phyloP scores from a whole-genome alignment of 2,329 filamentous ascomycete genomes.

The Fusarium illudens region DNA sequence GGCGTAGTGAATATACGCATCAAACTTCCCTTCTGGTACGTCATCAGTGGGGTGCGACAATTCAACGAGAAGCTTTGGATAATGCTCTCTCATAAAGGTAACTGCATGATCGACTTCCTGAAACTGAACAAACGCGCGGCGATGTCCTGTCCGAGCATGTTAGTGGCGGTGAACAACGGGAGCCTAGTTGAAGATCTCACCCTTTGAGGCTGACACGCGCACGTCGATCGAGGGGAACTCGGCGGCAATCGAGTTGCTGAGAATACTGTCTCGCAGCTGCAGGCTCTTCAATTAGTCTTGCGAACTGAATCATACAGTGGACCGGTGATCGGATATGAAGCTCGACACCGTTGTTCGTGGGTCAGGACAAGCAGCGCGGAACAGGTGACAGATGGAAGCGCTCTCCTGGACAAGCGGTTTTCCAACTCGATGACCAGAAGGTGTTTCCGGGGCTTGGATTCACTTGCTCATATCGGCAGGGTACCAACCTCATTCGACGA shows the following conservation, averaged over 20 bases:
- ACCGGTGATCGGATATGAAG: conserved; percentile 14
- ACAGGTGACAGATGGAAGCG: not conserved
- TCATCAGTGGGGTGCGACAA: conserved; percentile 50
- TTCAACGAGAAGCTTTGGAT: conserved; percentile 50
- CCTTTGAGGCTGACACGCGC: conserved; percentile 49
- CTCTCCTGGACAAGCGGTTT: conserved; percentile 10
- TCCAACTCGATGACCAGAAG: conserved; percentile 16
- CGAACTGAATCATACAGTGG: conserved; percentile 29
- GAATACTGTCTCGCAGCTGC: conserved; percentile 50
- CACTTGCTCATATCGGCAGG: conserved; percentile 32
- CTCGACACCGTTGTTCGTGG: conserved; percentile 7
- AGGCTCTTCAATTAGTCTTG: conserved; percentile 39
- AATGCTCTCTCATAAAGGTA: conserved; percentile 54
- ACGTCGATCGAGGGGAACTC: conserved; percentile 52
- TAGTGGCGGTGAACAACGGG: conserved; percentile 8
- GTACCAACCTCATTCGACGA: conserved; percentile 61
- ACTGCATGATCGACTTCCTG: conserved; percentile 51
- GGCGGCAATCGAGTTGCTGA: conserved; percentile 46
- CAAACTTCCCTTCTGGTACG: conserved; percentile 49
- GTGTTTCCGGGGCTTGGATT: conserved; percentile 2
- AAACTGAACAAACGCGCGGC: conserved; percentile 55
- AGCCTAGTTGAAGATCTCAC: conserved; percentile 28
- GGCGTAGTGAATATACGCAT: conserved; percentile 53
- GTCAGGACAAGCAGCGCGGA: conserved; percentile 9
- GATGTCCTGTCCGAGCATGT: conserved; percentile 46